Conservation (phyloP, 345 rosid genomes). For the Gossypium arboreum region DNA sequence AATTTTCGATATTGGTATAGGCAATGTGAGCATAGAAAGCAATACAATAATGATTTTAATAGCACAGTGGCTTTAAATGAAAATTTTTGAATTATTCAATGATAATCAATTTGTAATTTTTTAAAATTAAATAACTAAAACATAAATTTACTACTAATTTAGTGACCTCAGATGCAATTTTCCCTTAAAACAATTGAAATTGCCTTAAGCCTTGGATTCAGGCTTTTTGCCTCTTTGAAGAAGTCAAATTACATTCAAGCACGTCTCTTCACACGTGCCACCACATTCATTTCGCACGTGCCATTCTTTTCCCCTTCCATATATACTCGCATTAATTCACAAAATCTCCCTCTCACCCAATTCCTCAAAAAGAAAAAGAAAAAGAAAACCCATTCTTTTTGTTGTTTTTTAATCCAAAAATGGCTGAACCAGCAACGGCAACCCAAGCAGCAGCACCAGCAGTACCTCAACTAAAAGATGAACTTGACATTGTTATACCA, state of each 20-base stretch:
- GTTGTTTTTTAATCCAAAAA: constrained; percentile 8
- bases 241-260: not conserved
- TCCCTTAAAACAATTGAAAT: no score
- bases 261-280: not conserved
- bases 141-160: no score
- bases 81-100: no score
- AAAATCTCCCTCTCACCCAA: not conserved
- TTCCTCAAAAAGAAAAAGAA: not conserved
- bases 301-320: not conserved
- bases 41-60: no score
- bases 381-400: not conserved
- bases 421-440: constrained; percentile 55
- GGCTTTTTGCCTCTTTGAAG: not conserved
- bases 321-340: not conserved
- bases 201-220: not conserved
- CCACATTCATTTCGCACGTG: not conserved
- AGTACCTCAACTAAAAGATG: constrained; percentile 56
- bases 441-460: constrained; percentile 35
- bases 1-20: no score
- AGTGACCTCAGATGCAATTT: no score
- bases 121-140: no score
- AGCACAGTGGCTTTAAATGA: no score
- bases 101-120: no score
- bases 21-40: no score
- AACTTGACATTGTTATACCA: constrained; percentile 91